Conservation (phyloP, 2,329 filamentous ascomycete species). For the Alternaria conjuncta region DNA sequence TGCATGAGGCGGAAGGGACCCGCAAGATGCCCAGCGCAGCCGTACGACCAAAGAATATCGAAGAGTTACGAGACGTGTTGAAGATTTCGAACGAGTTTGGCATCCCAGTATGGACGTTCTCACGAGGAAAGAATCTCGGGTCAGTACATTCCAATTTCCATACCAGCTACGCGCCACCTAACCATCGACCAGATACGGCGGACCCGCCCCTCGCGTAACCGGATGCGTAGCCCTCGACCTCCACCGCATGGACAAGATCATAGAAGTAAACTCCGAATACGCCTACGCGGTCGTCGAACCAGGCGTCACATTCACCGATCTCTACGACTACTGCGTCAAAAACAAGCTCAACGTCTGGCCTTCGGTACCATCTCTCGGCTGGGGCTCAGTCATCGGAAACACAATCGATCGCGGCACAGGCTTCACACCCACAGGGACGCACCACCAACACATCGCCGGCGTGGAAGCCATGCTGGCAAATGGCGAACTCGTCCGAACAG, state of each 20-base stretch:
- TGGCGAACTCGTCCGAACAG: conserved; percentile 42
- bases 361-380: conserved; percentile 41
- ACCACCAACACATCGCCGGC: conserved; percentile 48
- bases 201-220: conserved; percentile 45
- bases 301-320: conserved; percentile 37
- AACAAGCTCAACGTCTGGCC: conserved; percentile 44
- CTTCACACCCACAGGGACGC: conserved; percentile 48
- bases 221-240: conserved; percentile 45
- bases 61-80: conserved; percentile 32
- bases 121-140: conserved; percentile 45
- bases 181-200: conserved; percentile 31
- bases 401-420: conserved; percentile 53
- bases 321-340: conserved; percentile 41
- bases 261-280: conserved; percentile 54
- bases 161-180: neutral
- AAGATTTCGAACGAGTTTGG: conserved; percentile 32
- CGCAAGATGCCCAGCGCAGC: conserved; percentile 54
- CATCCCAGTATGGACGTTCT: conserved; percentile 43
- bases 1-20: conserved; percentile 49
- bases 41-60: conserved; percentile 44
- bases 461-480: conserved; percentile 47
- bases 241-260: conserved; percentile 52
- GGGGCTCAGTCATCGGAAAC: conserved; percentile 46
- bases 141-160: conserved; percentile 17
- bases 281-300: conserved; percentile 55